These are phyloP conservation scores for Phytopythium boreale DNA, from an alignment of 352 stramenopile species.

Conservation along the genomic window DNA sequence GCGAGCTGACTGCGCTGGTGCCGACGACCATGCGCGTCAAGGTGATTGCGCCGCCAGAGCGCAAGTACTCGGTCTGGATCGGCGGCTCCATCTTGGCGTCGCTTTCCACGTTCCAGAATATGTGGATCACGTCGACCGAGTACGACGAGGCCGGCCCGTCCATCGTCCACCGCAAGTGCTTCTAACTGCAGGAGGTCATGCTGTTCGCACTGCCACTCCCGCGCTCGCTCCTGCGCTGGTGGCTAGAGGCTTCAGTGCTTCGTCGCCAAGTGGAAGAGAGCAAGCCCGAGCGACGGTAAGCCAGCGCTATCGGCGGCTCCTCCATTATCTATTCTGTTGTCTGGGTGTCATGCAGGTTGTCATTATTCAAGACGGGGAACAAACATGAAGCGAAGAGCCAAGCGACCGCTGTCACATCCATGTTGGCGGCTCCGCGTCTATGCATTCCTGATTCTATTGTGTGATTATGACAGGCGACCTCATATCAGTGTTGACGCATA, in stretches of 20 bases:
- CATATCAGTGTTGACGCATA: conserved; percentile 4
- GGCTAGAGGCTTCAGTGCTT: conserved; percentile 1
- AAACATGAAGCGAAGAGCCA: not conserved
- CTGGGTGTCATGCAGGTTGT: not conserved
- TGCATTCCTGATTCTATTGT: not conserved
- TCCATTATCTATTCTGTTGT: not conserved
- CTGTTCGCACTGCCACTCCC: too few relatives aligned
- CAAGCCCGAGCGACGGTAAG: not conserved
- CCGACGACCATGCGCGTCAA: conserved; percentile 96
- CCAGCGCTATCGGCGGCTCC: not conserved
- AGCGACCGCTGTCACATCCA: not conserved
- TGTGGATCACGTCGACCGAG: conserved; percentile 4
- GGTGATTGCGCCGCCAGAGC: conserved; percentile 91
- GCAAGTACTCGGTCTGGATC: conserved; percentile 98
- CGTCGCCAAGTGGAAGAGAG: not conserved
- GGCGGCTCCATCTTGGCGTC: conserved; percentile 89
- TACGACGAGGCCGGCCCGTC: not conserved
- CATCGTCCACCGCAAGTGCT: conserved; percentile 8
- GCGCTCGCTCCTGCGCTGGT: not conserved
- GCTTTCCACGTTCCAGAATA: conserved; percentile 5
- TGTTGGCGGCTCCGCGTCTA: not conserved
- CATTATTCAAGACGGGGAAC: not conserved
- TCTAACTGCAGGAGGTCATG: not conserved
- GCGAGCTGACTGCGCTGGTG: conserved; percentile 88
- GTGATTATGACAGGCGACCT: not conserved